These are phyloP conservation scores for Phytopythium montanum DNA, from an alignment of 352 stramenopile species.

Conservation along the genomic window DNA sequence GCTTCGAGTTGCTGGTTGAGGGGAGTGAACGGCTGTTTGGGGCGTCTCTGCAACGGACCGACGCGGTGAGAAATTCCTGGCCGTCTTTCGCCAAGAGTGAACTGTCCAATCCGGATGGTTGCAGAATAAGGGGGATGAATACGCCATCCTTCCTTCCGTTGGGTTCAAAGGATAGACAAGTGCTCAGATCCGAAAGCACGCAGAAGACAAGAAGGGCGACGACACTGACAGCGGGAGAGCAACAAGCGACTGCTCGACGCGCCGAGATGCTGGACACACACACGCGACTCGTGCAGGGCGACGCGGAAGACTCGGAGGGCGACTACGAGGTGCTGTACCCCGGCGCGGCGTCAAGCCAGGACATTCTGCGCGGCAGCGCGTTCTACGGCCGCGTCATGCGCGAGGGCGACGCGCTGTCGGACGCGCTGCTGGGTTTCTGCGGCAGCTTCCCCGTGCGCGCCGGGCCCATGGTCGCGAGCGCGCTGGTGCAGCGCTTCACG, in stretches of 20 bases:
- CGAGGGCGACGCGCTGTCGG: slow-evolving; percentile 35
- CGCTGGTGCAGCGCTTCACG: slow-evolving; percentile 67
- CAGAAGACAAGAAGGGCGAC: neutral
- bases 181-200: neutral
- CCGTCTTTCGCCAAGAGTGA: neutral
- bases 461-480: slow-evolving; percentile 31
- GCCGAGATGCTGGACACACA: neutral
- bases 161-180: neutral
- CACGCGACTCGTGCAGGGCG: slow-evolving; percentile 3
- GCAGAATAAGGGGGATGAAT: too few species aligned
- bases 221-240: neutral
- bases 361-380: slow-evolving; percentile 45
- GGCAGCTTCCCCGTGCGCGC: slow-evolving; percentile 57
- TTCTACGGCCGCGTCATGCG: slow-evolving; percentile 61
- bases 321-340: slow-evolving; percentile 65
- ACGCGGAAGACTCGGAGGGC: slow-evolving; percentile 15
- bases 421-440: slow-evolving; percentile 56
- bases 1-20: neutral
- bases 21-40: slow-evolving; percentile 4
- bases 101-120: too few species aligned
- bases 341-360: slow-evolving; percentile 33
- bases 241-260: neutral
- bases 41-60: neutral
- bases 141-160: neutral
- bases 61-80: neutral